Evolutionary conservation across 2,329 filamentous ascomycete genomes (phyloP).

Genomic region (Phialophora macrospora): DNA sequence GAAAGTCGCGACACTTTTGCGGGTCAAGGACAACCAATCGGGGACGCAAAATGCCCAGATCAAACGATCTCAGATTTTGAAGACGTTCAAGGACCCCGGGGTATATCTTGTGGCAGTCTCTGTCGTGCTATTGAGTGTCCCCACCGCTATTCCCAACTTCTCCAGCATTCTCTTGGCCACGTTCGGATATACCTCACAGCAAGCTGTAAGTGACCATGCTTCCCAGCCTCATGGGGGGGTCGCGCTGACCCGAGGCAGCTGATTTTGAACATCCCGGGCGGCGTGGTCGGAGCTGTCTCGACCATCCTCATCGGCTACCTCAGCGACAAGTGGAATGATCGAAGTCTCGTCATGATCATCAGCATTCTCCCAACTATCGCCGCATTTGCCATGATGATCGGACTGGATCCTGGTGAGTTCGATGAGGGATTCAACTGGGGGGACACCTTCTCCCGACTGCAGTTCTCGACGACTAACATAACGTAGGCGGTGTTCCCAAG

Average conservation of each 20-base stretch:
- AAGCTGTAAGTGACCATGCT: conserved; percentile 40
- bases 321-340: conserved; percentile 48
- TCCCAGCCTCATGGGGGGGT: neutral
- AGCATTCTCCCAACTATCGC: conserved; percentile 55
- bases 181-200: conserved; percentile 52
- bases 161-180: conserved; percentile 51
- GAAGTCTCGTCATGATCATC: conserved; percentile 51
- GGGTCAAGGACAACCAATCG: conserved; percentile 55
- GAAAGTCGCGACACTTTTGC: conserved; percentile 48
- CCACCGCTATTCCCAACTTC: conserved; percentile 48
- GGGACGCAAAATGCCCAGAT: conserved; percentile 59
- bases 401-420: conserved; percentile 24
- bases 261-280: conserved; percentile 52
- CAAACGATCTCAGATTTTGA: conserved; percentile 53
- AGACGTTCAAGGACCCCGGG: conserved; percentile 56
- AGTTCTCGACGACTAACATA: neutral
- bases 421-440: too few species aligned
- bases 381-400: conserved; percentile 46
- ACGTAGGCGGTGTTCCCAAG: conserved; percentile 42
- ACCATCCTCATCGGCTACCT: conserved; percentile 49
- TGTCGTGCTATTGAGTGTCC: conserved; percentile 30
- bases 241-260: conserved; percentile 36
- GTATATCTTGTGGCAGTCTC: conserved; percentile 51
- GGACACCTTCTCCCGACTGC: too few species aligned
- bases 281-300: conserved; percentile 51